phyloP scores from a whole-genome alignment of 345 rosid species.

The Salix udensis region DNA sequence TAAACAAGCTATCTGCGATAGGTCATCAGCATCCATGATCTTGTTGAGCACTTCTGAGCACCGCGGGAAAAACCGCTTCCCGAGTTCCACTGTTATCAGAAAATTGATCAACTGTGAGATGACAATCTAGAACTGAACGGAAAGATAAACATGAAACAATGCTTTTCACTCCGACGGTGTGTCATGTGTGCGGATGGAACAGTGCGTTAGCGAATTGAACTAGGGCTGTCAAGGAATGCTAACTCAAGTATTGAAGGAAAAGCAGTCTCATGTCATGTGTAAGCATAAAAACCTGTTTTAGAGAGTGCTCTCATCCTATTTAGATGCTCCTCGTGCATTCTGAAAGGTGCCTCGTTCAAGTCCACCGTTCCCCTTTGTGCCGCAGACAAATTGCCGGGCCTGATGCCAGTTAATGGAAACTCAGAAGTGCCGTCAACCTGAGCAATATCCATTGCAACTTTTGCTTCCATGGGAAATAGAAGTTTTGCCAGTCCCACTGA shows the following conservation, averaged over 20 bases:
- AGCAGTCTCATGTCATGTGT: neutral
- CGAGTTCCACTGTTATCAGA: conserved; percentile 58
- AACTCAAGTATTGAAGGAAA: neutral
- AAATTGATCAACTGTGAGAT: neutral
- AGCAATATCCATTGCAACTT: conserved; percentile 61
- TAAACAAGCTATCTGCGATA: conserved; percentile 46
- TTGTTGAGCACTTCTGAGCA: conserved; percentile 66
- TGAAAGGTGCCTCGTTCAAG: conserved; percentile 62
- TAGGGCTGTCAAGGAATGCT: neutral
- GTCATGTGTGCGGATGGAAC: too few relatives aligned
- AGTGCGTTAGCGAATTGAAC: too few relatives aligned
- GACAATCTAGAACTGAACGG: too few relatives aligned
- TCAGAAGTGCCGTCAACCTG: conserved; percentile 60
- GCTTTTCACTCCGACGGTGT: too few relatives aligned
- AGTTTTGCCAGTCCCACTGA: conserved; percentile 77
- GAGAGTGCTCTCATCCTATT: conserved; percentile 60
- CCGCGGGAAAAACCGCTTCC: conserved; percentile 68
- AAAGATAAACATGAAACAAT: neutral
- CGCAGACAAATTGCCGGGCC: conserved; percentile 22
- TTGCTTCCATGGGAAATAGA: conserved; percentile 80
- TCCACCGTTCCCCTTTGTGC: conserved; percentile 48
- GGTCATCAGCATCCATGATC: conserved; percentile 66
- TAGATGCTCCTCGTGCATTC: conserved; percentile 64
- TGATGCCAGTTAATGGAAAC: conserved; percentile 46
- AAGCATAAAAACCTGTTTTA: conserved; percentile 50